Evolutionary conservation across 2,329 filamentous ascomycete species (phyloP).

Genomic region (Sporothrix protearum): DNA sequence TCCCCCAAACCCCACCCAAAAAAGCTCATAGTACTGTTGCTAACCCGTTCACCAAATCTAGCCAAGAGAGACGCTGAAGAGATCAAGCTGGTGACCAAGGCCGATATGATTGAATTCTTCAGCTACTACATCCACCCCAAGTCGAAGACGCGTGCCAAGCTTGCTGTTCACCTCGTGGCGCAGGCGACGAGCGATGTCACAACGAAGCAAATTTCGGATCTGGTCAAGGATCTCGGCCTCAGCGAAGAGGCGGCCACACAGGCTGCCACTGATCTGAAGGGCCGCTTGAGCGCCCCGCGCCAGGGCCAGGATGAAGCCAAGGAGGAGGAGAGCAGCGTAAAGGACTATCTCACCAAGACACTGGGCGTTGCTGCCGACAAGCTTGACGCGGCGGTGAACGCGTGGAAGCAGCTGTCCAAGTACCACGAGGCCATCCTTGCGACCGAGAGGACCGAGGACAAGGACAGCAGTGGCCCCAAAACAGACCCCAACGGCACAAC

Average conservation of each 20-base stretch:
- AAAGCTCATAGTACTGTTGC: not conserved
- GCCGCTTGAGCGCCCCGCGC: slow-evolving; percentile 36
- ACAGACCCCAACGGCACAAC: slow-evolving; percentile 48
- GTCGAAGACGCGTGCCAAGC: slow-evolving; percentile 72
- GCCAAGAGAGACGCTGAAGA: slow-evolving; percentile 72
- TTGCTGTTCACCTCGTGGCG: slow-evolving; percentile 78
- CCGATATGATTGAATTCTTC: slow-evolving; percentile 78
- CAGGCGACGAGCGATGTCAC: slow-evolving; percentile 55
- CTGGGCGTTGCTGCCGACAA: slow-evolving; percentile 48
- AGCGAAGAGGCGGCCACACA: slow-evolving; percentile 33
- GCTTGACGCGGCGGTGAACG: slow-evolving; percentile 41
- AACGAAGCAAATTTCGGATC: slow-evolving; percentile 42
- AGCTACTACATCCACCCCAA: slow-evolving; percentile 68
- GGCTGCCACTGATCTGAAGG: slow-evolving; percentile 37
- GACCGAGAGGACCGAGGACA: slow-evolving; percentile 32
- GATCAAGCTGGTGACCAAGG: slow-evolving; percentile 71
- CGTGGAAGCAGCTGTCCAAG: slow-evolving; percentile 37
- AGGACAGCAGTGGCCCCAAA: slow-evolving; percentile 36
- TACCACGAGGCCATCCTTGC: slow-evolving; percentile 35
- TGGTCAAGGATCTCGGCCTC: slow-evolving; percentile 39
- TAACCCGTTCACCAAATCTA: slow-evolving; percentile 35
- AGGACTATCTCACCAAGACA: slow-evolving; percentile 48
- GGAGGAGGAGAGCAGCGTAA: slow-evolving; percentile 50
- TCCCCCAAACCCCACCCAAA: no score
- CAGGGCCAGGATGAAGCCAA: slow-evolving; percentile 46